Percentiles rank a stretch among this genome's conserved stretches.
phyloP scores from a whole-genome alignment of 768 basidiomycete genomes.

The Cystofilobasidium ferigula region DNA sequence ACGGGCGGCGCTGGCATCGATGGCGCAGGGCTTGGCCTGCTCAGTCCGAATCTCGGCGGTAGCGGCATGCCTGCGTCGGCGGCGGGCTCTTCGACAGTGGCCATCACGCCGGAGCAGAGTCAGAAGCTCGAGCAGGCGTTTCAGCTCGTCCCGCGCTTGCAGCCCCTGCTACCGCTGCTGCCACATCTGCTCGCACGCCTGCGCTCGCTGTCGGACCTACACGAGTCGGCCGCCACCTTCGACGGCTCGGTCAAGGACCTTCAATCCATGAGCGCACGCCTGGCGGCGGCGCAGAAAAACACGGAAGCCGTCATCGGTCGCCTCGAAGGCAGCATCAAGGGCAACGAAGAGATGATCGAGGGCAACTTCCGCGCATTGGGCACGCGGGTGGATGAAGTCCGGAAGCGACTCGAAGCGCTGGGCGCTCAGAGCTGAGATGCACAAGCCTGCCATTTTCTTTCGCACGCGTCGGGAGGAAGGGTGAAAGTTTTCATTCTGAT shows the following conservation, averaged over 20 bases:
- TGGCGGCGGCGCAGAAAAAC: constrained; percentile 64
- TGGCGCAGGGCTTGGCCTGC: not conserved
- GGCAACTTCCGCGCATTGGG: constrained; percentile 49
- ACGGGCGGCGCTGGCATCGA: not conserved
- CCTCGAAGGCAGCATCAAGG: constrained; percentile 63
- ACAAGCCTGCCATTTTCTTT: not conserved
- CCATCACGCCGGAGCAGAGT: constrained; percentile 35
- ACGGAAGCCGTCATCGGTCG: constrained; percentile 55
- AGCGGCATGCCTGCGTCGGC: constrained; percentile 7
- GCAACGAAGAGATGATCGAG: constrained; percentile 59
- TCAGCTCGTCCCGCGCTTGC: constrained; percentile 39
- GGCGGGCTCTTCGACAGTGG: constrained; percentile 3
- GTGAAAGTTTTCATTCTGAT: not conserved
- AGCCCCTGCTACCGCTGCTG: constrained; percentile 42
- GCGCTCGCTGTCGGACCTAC: constrained; percentile 68
- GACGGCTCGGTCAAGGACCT: constrained; percentile 50
- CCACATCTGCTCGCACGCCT: constrained; percentile 80
- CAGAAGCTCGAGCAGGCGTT: constrained; percentile 38
- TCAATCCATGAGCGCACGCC: constrained; percentile 23
- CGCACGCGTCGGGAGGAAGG: not conserved
- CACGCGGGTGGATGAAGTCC: constrained; percentile 53
- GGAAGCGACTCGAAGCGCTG: constrained; percentile 43
- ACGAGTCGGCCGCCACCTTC: constrained; percentile 70
- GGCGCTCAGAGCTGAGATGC: not conserved
- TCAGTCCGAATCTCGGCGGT: not conserved